A percentile compares a stretch with the other conserved stretches of the same genome.
Conservation (phyloP, 2,329 filamentous ascomycete species). For the Cladophialophora yegresii region DNA sequence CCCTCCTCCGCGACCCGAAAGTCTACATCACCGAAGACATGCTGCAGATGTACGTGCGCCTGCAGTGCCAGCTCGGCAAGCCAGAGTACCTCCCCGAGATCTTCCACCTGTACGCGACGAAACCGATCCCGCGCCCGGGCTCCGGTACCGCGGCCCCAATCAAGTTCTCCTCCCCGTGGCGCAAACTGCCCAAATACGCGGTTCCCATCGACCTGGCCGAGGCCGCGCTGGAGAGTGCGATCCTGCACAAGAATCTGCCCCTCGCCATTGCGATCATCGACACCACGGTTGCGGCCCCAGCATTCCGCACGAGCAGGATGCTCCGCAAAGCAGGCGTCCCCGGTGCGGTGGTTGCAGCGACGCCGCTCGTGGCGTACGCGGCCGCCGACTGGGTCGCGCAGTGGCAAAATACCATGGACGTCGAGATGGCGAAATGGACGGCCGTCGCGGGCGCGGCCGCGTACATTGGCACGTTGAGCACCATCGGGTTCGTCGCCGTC, state of each 20-base stretch:
- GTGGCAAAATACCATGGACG: conserved; percentile 75
- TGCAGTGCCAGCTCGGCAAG: conserved; percentile 71
- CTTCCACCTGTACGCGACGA: conserved; percentile 79
- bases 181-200: conserved; percentile 69
- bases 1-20: conserved; percentile 70
- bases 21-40: conserved; percentile 77
- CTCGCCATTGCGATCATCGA: conserved; percentile 77
- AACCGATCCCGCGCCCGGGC: conserved; percentile 66
- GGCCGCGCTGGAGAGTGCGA: conserved; percentile 74
- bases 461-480: conserved; percentile 78
- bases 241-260: conserved; percentile 74
- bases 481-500: conserved; percentile 79
- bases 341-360: conserved; percentile 43
- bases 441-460: conserved; percentile 79
- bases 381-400: conserved; percentile 58
- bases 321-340: conserved; percentile 47
- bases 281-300: conserved; percentile 53
- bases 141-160: conserved; percentile 59
- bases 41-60: conserved; percentile 72
- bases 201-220: conserved; percentile 71
- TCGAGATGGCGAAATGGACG: conserved; percentile 70
- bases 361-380: conserved; percentile 59
- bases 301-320: conserved; percentile 49
- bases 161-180: conserved; percentile 63
- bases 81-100: conserved; percentile 77